Conservation (phyloP, 2,329 filamentous ascomycete species). For the Aquanectria penicillioides region DNA sequence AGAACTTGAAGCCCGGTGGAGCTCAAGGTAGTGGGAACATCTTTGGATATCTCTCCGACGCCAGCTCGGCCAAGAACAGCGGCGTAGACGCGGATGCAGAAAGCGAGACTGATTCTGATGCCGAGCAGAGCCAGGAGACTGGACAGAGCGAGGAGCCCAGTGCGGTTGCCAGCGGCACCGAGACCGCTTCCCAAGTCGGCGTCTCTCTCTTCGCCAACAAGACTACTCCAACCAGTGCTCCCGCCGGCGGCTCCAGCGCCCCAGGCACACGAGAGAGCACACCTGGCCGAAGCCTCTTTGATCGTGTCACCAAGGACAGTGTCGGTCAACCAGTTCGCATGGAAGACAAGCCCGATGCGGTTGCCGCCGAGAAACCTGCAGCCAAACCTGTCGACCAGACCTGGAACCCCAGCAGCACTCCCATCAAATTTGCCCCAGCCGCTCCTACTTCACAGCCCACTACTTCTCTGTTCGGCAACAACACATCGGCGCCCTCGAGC, state of each 20-base stretch:
- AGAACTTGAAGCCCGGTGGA: constrained; percentile 49
- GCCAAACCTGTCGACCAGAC: constrained; percentile 50
- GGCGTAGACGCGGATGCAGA: constrained; percentile 59
- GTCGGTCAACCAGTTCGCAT: constrained; percentile 61
- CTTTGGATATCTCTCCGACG: constrained; percentile 69
- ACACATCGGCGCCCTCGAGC: constrained; percentile 42
- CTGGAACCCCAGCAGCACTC: constrained; percentile 57
- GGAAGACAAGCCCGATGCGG: constrained; percentile 38
- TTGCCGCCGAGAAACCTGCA: constrained; percentile 39
- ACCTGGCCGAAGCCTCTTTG: constrained; percentile 63
- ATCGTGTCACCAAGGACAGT: constrained; percentile 61
- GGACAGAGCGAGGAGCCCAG: constrained; percentile 56
- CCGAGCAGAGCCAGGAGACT: constrained; percentile 54
- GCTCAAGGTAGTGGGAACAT: constrained; percentile 56
- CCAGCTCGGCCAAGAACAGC: constrained; percentile 64
- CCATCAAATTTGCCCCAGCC: constrained; percentile 63
- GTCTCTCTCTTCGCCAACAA: constrained; percentile 43
- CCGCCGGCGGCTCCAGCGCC: constrained; percentile 46
- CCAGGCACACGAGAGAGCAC: constrained; percentile 57
- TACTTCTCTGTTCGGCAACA: constrained; percentile 47
- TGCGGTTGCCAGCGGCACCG: constrained; percentile 53
- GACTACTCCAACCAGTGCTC: constrained; percentile 41
- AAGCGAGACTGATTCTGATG: constrained; percentile 56
- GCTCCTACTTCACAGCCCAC: constrained; percentile 42
- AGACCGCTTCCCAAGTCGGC: constrained; percentile 49